Conservation (phyloP, 306 rosid genomes). For the Delonix regia region DNA sequence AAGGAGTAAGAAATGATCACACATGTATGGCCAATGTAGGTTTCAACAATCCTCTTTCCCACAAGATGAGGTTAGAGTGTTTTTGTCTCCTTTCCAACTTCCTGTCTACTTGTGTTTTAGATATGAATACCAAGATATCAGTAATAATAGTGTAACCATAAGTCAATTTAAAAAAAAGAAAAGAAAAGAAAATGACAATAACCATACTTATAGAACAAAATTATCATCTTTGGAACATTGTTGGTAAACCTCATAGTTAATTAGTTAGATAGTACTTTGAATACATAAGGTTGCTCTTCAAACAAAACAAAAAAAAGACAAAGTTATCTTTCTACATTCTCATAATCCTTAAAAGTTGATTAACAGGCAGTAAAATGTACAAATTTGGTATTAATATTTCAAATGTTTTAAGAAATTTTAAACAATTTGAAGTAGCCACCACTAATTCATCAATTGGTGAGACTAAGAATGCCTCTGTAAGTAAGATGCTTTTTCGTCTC, state of each 20-base stretch:
- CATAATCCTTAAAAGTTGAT: background rate
- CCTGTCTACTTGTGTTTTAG: constrained; percentile 37
- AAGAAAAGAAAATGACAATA: background rate
- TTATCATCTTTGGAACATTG: constrained; percentile 2
- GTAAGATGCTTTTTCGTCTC: constrained; percentile 81
- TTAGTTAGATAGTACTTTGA: background rate
- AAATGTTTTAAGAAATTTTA: constrained; percentile 47
- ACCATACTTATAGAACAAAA: background rate
- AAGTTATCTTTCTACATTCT: constrained; percentile 4
- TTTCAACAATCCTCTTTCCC: constrained; percentile 44
- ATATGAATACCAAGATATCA: constrained; percentile 31
- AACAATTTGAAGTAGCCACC: constrained; percentile 92
- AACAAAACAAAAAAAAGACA: background rate
- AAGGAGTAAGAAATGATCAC: constrained; percentile 8
- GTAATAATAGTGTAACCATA: constrained; percentile 8
- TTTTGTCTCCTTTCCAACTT: constrained; percentile 46
- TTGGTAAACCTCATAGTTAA: constrained; percentile 3
- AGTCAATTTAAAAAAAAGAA: background rate
- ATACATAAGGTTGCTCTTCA: constrained; percentile 7
- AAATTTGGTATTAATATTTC: background rate
- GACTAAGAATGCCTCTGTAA: constrained; percentile 95
- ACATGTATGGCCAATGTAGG: constrained; percentile 34
- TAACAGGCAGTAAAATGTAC: background rate
- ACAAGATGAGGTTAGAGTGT: constrained; percentile 33
- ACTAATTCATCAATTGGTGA: constrained; percentile 84